Evolutionary conservation across 1,139 yeast species (phyloP), one percentile per base, ranked within the genome.

Genomic region (Blastobotrys arbuscula): DNA sequence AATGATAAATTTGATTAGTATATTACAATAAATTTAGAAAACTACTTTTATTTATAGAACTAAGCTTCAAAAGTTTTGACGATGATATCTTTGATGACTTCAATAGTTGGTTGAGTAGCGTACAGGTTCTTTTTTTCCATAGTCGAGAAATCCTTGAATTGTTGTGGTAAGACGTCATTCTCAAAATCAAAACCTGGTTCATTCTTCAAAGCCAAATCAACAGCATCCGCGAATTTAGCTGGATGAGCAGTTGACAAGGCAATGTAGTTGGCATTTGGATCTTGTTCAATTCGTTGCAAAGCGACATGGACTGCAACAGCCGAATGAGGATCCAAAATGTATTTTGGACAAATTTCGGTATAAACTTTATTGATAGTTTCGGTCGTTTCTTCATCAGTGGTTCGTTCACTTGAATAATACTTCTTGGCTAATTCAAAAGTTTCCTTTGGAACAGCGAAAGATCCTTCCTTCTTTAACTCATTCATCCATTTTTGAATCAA

Each of bases 161-260:
- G 97, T 34, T 75, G 85, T 34, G 98, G 98, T 50, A 94, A 76
- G 26, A 94, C 97, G 57, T 87, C 90, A 46, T 75, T 74, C 59
- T 88, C 96, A 62, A 92, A 92, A 4, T 89, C 80, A 70, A 90
- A 94, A 21, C 81, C 88, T 21, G 76, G 78, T 54, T 80, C 74
- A 1, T 76, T 75, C 45, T 70, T 66, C 58, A 92, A 77, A 1
- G 97, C 89, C 59, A 78, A 73, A 66, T 89, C 84, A 18, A 92
- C 98, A 47, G 96, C 98, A 55, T 89, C 97, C 24, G 96, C 87
- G 64, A 92, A 92, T 70, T 92, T 92, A 53, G 98, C 98, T 39
- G 98, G 98, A 65, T 92, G 98, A 7, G 98, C 98, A 41, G 98
- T 92, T 2, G 97, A 85, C 53, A 92, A 78, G 5, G 96, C 86